Evolutionary conservation across 164 flowering plant species (phyloP).

Genomic region (Berberis vulgaris): DNA sequence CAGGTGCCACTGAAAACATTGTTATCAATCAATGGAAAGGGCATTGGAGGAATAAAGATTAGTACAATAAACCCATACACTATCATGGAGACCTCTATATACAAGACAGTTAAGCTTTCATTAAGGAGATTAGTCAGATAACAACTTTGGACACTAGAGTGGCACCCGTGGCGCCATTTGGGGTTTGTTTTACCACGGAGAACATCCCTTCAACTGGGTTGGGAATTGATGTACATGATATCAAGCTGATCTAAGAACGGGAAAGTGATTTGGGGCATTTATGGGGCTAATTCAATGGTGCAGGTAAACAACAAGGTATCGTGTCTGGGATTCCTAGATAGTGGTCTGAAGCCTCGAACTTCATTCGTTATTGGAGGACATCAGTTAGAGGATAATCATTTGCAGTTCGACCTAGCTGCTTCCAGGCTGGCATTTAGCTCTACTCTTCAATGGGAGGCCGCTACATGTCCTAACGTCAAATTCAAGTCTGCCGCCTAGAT

Average conservation of each 20-base stretch:
- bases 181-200: conserved; percentile 13
- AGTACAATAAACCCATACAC: conserved; percentile 50
- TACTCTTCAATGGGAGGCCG: no score
- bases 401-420: no score
- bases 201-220: conserved; percentile 9
- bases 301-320: conserved; percentile 23
- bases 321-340: conserved; percentile 56
- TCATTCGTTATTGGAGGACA: conserved; percentile 47
- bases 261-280: conserved; percentile 33
- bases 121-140: conserved; percentile 10
- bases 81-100: neutral
- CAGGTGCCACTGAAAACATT: no score
- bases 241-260: conserved; percentile 10
- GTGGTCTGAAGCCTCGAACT: conserved; percentile 23
- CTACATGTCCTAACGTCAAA: no score
- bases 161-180: conserved; percentile 19
- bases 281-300: conserved; percentile 54
- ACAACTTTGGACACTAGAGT: conserved; percentile 11
- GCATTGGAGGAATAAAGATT: conserved; percentile 32
- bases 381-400: conserved; percentile 13
- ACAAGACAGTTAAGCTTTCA: conserved; percentile 22
- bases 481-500: no score
- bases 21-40: conserved; percentile 1
- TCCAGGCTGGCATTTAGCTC: no score
- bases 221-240: conserved; percentile 19